These are phyloP conservation scores for Pythium brassicae DNA, from an alignment of 352 stramenopile species.

Conservation along the genomic window DNA sequence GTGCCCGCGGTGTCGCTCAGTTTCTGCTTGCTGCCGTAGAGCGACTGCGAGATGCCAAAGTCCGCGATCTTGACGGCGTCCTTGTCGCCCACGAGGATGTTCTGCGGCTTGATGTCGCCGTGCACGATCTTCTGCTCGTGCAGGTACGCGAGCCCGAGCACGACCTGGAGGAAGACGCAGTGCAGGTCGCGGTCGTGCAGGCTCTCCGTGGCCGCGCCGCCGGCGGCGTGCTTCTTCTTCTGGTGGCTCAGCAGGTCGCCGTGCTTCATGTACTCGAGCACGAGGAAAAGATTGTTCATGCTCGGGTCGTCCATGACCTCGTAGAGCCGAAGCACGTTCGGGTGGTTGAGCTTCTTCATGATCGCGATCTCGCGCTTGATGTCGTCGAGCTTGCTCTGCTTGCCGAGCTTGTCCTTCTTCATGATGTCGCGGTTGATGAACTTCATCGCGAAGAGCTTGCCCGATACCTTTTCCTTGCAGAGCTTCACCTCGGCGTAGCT, in stretches of 20 bases:
- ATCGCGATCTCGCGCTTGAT: slow-evolving; percentile 95
- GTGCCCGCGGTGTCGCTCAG: slow-evolving; percentile 81
- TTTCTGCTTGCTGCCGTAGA: slow-evolving; percentile 79
- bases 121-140: slow-evolving; percentile 86
- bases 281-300: slow-evolving; percentile 94
- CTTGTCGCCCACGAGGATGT: slow-evolving; percentile 83
- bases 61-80: slow-evolving; percentile 91
- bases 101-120: slow-evolving; percentile 85
- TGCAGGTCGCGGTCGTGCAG: slow-evolving; percentile 69
- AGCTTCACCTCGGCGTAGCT: slow-evolving; percentile 91
- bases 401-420: slow-evolving; percentile 79
- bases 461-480: slow-evolving; percentile 76
- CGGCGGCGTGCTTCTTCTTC: slow-evolving; percentile 56
- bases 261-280: slow-evolving; percentile 96
- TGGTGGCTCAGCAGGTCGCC: slow-evolving; percentile 69
- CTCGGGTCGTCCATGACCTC: slow-evolving; percentile 96
- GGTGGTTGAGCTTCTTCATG: slow-evolving; percentile 97
- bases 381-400: slow-evolving; percentile 76
- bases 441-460: slow-evolving; percentile 82
- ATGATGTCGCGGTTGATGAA: slow-evolving; percentile 87
- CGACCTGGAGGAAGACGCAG: slow-evolving; percentile 67
- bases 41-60: slow-evolving; percentile 87
- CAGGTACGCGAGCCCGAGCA: slow-evolving; percentile 86
- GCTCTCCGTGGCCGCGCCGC: slow-evolving; percentile 21
- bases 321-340: slow-evolving; percentile 91